phyloP scores from a whole-genome alignment of 805 yeast species.

The Yamadazyma phyllophila region DNA sequence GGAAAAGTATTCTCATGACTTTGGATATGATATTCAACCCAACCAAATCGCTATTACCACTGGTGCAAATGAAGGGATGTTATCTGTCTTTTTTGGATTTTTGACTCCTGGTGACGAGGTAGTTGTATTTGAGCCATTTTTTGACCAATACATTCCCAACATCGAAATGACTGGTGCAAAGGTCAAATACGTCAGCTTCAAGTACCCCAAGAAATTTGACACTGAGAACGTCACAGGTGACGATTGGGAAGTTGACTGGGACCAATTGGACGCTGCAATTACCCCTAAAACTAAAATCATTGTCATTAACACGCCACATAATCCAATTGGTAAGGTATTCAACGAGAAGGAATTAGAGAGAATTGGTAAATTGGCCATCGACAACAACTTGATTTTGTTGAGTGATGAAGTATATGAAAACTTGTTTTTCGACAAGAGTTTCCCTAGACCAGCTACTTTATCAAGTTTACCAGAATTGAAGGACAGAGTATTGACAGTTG shows the following conservation, averaged over 20 bases:
- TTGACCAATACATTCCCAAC: slow-evolving; percentile 94
- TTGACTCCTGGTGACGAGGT: slow-evolving; percentile 89
- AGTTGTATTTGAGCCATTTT: slow-evolving; percentile 94
- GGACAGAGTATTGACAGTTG: slow-evolving; percentile 81
- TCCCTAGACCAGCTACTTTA: slow-evolving; percentile 82
- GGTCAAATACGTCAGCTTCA: slow-evolving; percentile 80
- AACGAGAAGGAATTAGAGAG: slow-evolving; percentile 67
- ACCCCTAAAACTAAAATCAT: slow-evolving; percentile 77
- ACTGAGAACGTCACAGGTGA: slow-evolving; percentile 65
- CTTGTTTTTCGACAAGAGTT: slow-evolving; percentile 63
- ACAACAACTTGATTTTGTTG: slow-evolving; percentile 76
- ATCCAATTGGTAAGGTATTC: slow-evolving; percentile 92
- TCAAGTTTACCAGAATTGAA: slow-evolving; percentile 66
- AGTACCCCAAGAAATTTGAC: slow-evolving; percentile 75
- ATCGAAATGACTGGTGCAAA: slow-evolving; percentile 93
- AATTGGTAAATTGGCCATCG: slow-evolving; percentile 81
- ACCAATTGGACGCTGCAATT: slow-evolving; percentile 69
- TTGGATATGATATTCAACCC: slow-evolving; percentile 54
- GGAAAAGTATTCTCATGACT: slow-evolving; percentile 66
- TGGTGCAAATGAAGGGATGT: slow-evolving; percentile 96
- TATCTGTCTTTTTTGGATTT: slow-evolving; percentile 80
- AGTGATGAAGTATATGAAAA: slow-evolving; percentile 97
- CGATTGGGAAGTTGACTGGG: slow-evolving; percentile 86
- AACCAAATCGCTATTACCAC: slow-evolving; percentile 80
- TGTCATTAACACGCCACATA: slow-evolving; percentile 91